Evolutionary conservation across 1,284 basidiomycete genomes (phyloP), one percentile per base, ranked within the genome.

Genomic region (Coniferiporia weirii): DNA sequence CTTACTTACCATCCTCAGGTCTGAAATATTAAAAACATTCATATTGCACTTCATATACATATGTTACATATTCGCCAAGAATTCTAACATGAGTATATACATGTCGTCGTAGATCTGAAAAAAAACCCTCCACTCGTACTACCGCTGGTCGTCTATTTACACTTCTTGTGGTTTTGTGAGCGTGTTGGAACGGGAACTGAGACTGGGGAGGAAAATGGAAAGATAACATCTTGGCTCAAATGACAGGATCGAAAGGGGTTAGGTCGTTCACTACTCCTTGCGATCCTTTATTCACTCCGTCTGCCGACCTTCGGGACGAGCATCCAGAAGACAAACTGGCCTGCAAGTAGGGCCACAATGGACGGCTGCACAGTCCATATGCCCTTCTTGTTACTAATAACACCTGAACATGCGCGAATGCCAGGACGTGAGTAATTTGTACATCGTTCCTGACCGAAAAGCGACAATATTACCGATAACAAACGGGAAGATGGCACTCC

Each of bases 401-500:
- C 48, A 22, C 60, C 52, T 59, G 35, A 15, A 12, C 5, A 20
- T 32, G 35, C 4, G 6, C 20, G 27, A 12, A 27, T 1, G 5
- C n/a, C n/a, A 20, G 13, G 12, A 1, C 43, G 17, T 50, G 36
- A 17, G 52, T 15, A 13, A 44, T 49, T n/a, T 44, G 2, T 32
- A n/a, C 17, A 6, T 4, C 22, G 20, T 19, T 34, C 38, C 36
- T 3, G 17, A 9, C 2, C 15, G n/a, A 13, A 8, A 46, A 20
- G 2, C 8, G 43, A 45, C 19, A 4, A 1, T 6, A 34, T 44
- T 47, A 44, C 70, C 70, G 46, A 70, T 64, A 19, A 72, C 60
- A 52, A 72, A 64, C 46, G 71, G 70, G 67, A 71, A 72, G 48
- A 71, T 65, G 27, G 70, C 70, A 57, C 70, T 71, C 4, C 70